Conservation (phyloP, 108 stramenopile species). For the Stephanodiscus minutulus region DNA sequence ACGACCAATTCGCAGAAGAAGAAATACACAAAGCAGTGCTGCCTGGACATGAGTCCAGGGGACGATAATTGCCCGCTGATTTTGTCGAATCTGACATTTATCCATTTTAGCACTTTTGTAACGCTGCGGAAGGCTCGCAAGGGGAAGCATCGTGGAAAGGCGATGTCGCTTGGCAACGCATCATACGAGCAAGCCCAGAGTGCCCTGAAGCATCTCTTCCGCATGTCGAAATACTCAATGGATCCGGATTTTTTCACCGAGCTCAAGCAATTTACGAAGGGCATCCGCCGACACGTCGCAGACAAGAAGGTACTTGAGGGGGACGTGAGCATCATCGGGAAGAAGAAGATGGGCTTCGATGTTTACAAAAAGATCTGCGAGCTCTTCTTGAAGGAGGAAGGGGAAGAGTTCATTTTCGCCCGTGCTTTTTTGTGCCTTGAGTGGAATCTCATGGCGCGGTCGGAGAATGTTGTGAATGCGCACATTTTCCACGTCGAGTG, state of each 20-base stretch:
- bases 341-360: background rate
- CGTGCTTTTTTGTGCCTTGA: slow-evolving; percentile 11
- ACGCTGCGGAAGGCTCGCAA: background rate
- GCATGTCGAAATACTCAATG: too few species aligned
- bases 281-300: too few species aligned
- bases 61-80: background rate
- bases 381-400: background rate
- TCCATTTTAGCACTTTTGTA: background rate
- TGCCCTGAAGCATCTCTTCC: background rate
- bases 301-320: too few species aligned
- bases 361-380: slow-evolving; percentile 3
- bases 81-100: background rate
- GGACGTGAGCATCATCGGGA: too few species aligned
- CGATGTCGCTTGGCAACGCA: background rate
- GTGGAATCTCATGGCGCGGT: slow-evolving; percentile 7
- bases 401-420: slow-evolving; percentile 6
- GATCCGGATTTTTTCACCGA: too few species aligned
- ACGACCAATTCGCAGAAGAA: background rate
- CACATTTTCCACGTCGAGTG: background rate
- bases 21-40: background rate
- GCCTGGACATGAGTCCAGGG: background rate
- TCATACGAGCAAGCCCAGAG: background rate
- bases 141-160: background rate
- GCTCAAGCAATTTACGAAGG: too few species aligned
- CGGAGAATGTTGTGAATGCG: slow-evolving; percentile 9